Evolutionary conservation across 192 early-diverging fungal species (phyloP), one percentile per base, ranked within the genome.

Genomic region (Backusella westeae): DNA sequence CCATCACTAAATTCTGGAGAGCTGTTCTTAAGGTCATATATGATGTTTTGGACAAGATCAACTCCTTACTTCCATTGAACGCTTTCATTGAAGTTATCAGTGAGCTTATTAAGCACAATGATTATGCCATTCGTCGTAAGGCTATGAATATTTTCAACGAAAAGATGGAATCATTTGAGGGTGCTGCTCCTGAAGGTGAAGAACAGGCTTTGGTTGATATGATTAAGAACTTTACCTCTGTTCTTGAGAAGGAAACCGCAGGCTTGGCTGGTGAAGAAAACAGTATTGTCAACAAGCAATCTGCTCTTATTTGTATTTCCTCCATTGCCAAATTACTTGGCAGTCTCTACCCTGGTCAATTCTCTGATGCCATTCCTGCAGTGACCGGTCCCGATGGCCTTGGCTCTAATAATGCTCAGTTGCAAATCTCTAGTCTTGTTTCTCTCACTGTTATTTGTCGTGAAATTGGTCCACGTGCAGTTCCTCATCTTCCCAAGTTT

Each of bases 401-500:
- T 23, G 75, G 91, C 41, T 75, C 81, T 56, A 56, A 80, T 8
- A 85, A 87, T 67, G 75, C 82, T 68, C 81, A 87, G 38, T 74
- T 89, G 38, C 80, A 87, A 74, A 83, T 84, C 5, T 84, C 84
- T 0, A 87, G 85, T 80, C 67, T 94, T 67, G 89, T 89, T 32
- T 89, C 88, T 75, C 69, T 94, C 14, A 85, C 90, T 6, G 80
- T 90, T 29, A 80, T 89, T 67, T 83, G 77, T 80, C 84, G 85
- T 67, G 90, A 91, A 73, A 86, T 97, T 29, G 95, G 94, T 29
- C 79, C 94, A 53, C 91, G 94, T 38, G 84, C 91, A 19, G 88
- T 97, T 17, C 93, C 96, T 6, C 86, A 82, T 77, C 80, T 98
- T 72, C 93, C 94, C 71, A 92, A 93, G 83, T 93, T 95, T 66